Evolutionary conservation across 805 yeast species (phyloP), one percentile per base, ranked within the genome.

Genomic region (Metschnikowia colocasiae): DNA sequence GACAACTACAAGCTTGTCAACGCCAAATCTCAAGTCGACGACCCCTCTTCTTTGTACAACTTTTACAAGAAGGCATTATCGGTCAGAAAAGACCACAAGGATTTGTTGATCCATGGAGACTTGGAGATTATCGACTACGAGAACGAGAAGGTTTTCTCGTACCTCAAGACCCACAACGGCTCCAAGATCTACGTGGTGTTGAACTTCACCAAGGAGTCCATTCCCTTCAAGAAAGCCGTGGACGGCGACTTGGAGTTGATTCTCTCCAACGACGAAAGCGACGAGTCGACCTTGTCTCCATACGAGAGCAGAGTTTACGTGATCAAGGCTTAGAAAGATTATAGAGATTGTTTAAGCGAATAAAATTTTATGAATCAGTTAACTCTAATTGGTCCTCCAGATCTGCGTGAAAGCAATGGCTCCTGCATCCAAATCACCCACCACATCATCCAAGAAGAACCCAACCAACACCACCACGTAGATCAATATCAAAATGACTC

Each of bases 381-480:
- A 25, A 25, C 27, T 25, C 27, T 25, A 25, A 25, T 8, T 25
- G 8, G 40, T 6, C 8, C 30, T 36, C 40, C 40, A 39, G 25
- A 39, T 27, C 13, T 26, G 18, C 10, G 26, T 39, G 19, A 39
- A 27, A n/a, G n/a, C 26, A 8, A 7, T 15, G 23, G 42, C 42
- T 6, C 30, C 19, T 22, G 23, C 37, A n/a, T 22, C 37, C 22
- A 72, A 51, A 7, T 47, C 56, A 31, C 61, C 73, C 22, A 71
- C 67, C 38, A 61, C 58, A 52, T 69, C 74, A 50, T 72, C 80
- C 55, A 85, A 81, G 72, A 81, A 90, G 65, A 92, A 91, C 0
- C 98, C 99, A 42, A 81, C 70, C 46, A 88, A 69, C 8, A 87
- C 81, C 29, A 87, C 88, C 31, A 81, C 59, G 61, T 92, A 92